A percentile compares a stretch with the other conserved stretches of the same genome.
These are phyloP conservation scores for Alternaria burnsii DNA, from an alignment of 2,329 filamentous ascomycete genomes.

Conservation along the genomic window DNA sequence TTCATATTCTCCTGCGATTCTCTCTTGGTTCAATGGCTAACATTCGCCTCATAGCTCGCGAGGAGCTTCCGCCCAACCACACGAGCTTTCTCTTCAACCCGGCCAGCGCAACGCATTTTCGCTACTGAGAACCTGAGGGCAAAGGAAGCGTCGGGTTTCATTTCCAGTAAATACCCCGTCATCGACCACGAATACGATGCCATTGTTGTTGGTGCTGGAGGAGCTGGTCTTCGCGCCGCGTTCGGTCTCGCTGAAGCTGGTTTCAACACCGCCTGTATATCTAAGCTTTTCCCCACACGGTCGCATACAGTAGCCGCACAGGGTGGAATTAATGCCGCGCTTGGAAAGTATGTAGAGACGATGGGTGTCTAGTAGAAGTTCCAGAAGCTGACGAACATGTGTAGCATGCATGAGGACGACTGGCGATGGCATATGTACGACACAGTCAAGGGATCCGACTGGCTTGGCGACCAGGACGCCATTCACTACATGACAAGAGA, in stretches of 20 bases:
- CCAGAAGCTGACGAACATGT: constrained; percentile 31
- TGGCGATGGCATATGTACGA: constrained; percentile 99
- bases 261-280: constrained; percentile 88
- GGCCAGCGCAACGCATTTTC: constrained; percentile 83
- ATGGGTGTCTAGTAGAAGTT: background rate
- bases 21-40: constrained; percentile 41
- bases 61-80: constrained; percentile 69
- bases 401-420: constrained; percentile 91
- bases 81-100: constrained; percentile 87
- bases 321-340: constrained; percentile 86
- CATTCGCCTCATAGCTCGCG: constrained; percentile 63
- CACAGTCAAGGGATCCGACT: constrained; percentile 96
- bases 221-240: constrained; percentile 80
- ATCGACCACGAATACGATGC: constrained; percentile 99
- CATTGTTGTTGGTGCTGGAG: constrained; percentile 87
- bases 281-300: constrained; percentile 85
- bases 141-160: constrained; percentile 88
- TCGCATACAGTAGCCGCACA: constrained; percentile 80
- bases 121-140: constrained; percentile 86
- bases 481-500: constrained; percentile 99
- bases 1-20: background rate
- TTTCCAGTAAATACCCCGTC: constrained; percentile 91
- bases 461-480: constrained; percentile 95
- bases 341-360: constrained; percentile 69
- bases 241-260: constrained; percentile 88